Conservation (phyloP, 129 eudicot genomes). For the Artemisia argyi region DNA sequence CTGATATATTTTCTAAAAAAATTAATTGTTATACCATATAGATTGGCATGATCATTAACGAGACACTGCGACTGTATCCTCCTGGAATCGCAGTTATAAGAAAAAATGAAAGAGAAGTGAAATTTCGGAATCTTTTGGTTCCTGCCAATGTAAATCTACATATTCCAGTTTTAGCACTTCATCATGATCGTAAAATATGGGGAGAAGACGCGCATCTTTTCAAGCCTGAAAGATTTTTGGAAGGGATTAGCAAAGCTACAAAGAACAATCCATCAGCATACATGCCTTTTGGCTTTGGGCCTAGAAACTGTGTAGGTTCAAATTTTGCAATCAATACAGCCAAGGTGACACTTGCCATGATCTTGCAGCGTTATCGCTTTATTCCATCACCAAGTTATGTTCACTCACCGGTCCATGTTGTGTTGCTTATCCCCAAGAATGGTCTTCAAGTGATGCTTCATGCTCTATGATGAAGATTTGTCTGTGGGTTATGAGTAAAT, state of each 20-base stretch:
- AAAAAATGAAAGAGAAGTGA: constrained; percentile 21
- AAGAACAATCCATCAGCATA: constrained; percentile 47
- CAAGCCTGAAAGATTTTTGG: constrained; percentile 53
- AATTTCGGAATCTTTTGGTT: constrained; percentile 33
- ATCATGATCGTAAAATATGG: constrained; percentile 52
- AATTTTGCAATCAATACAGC: constrained; percentile 46
- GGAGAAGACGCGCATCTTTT: constrained; percentile 53
- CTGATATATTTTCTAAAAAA: background rate
- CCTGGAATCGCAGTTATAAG: constrained; percentile 34
- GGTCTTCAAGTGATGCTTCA: constrained; percentile 44
- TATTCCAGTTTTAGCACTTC: constrained; percentile 48
- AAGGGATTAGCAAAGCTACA: constrained; percentile 51
- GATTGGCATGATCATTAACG: constrained; percentile 60
- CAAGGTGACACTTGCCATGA: constrained; percentile 46
- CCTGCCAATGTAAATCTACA: constrained; percentile 31
- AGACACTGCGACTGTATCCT: constrained; percentile 54
- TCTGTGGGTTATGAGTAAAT: background rate
- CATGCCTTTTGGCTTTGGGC: constrained; percentile 54
- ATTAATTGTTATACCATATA: constrained; percentile 8
- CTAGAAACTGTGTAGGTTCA: constrained; percentile 43
- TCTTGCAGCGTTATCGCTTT: constrained; percentile 41
- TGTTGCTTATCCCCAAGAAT: constrained; percentile 38
- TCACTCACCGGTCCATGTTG: constrained; percentile 33
- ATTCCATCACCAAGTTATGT: constrained; percentile 31
- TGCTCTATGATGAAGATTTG: constrained; percentile 19